Conservation (phyloP, 306 rosid genomes). For the Prunus mira region DNA sequence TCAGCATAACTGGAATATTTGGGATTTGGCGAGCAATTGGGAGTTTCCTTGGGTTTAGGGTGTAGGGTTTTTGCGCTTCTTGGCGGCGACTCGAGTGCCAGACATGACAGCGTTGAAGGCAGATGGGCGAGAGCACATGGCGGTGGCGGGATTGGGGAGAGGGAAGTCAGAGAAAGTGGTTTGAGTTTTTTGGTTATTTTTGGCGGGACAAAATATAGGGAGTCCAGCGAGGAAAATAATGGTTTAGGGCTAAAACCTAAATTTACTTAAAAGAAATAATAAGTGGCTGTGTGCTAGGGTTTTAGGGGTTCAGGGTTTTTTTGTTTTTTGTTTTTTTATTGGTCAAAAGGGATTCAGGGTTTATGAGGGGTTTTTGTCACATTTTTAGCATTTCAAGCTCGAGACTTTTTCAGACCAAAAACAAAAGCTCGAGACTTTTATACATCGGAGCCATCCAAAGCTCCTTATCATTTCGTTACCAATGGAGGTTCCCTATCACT, state of each 20-base stretch:
- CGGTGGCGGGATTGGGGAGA: too few relatives aligned
- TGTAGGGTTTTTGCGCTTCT: too few relatives aligned
- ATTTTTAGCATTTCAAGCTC: neutral
- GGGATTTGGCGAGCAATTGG: too few relatives aligned
- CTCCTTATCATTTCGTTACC: neutral
- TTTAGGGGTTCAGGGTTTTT: neutral
- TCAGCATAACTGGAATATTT: too few relatives aligned
- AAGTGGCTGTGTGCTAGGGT: neutral
- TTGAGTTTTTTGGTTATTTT: neutral
- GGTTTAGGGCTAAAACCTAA: too few relatives aligned
- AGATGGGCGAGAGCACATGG: too few relatives aligned
- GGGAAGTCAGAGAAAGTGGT: too few relatives aligned
- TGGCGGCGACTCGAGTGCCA: too few relatives aligned
- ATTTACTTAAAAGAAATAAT: too few relatives aligned
- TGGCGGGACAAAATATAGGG: neutral
- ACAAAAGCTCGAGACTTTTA: neutral
- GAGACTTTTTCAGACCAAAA: neutral
- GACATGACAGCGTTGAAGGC: too few relatives aligned
- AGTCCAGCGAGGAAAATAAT: neutral
- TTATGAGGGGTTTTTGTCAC: neutral
- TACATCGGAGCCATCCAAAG: neutral
- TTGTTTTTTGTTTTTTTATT: neutral
- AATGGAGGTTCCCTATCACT: conserved; percentile 13
- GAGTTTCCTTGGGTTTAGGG: too few relatives aligned
- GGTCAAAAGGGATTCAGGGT: too few relatives aligned